Evolutionary conservation across 257 asterid species (phyloP).

Genomic region (Solanum microdontum): DNA sequence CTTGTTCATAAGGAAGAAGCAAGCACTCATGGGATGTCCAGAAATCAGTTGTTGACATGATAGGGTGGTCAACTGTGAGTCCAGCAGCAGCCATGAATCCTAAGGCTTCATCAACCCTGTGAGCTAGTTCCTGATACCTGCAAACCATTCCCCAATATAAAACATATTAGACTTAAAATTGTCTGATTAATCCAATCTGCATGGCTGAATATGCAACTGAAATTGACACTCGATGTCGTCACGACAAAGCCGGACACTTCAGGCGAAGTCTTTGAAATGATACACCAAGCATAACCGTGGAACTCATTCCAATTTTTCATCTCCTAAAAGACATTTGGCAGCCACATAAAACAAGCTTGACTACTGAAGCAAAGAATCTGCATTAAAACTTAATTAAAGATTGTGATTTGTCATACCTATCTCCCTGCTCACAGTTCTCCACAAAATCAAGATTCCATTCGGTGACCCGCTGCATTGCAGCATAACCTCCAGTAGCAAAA

Average conservation of each 20-base stretch:
- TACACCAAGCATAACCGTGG: not conserved
- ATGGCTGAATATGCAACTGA: not conserved
- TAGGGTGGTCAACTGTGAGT: slow-evolving; percentile 67
- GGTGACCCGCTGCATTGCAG: slow-evolving; percentile 83
- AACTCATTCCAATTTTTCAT: not conserved
- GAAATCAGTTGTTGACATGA: slow-evolving; percentile 69
- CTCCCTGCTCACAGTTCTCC: slow-evolving; percentile 82
- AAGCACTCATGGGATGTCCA: slow-evolving; percentile 88
- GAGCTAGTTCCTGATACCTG: slow-evolving; percentile 80
- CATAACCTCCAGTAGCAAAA: slow-evolving; percentile 84
- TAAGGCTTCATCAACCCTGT: slow-evolving; percentile 79
- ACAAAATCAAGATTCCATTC: slow-evolving; percentile 85
- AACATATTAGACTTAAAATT: not conserved
- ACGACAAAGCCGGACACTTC: not conserved
- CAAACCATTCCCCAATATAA: not conserved
- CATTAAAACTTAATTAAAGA: not conserved
- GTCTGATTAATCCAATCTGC: not conserved
- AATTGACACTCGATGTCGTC: not conserved
- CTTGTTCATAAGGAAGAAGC: slow-evolving; percentile 70
- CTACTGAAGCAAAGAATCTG: not conserved
- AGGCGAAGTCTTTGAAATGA: not conserved
- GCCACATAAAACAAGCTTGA: not conserved
- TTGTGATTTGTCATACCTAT: slow-evolving; percentile 34
- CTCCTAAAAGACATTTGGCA: not conserved
- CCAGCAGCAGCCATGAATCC: slow-evolving; percentile 91